Conservation (phyloP, 2,329 filamentous ascomycete genomes). For the Fusarium algeriense region DNA sequence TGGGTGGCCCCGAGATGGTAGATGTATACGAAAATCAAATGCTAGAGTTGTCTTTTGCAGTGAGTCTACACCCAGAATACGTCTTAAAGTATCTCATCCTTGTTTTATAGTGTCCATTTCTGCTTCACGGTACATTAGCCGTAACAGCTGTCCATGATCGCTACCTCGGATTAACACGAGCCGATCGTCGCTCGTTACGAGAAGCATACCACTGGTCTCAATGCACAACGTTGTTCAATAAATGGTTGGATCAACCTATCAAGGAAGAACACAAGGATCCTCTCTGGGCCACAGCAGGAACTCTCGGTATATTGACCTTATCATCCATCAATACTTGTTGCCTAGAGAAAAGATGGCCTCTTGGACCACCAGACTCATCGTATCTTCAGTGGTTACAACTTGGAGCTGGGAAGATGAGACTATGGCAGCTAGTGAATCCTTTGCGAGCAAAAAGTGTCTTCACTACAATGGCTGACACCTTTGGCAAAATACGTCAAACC, state of each 20-base stretch:
- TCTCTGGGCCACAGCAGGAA: neutral
- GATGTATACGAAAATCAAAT: neutral
- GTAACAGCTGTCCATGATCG: neutral
- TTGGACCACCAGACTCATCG: neutral
- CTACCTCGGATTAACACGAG: neutral
- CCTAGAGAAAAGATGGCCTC: neutral
- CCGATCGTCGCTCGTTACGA: neutral
- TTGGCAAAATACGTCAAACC: neutral
- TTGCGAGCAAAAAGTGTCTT: neutral
- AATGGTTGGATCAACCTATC: neutral
- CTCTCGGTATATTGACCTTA: neutral
- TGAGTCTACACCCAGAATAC: fast-evolving
- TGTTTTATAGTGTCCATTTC: neutral
- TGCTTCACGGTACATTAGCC: neutral
- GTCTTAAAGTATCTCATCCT: fast-evolving
- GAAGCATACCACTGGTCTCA: neutral
- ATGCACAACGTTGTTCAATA: neutral
- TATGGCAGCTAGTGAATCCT: neutral
- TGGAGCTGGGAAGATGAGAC: neutral
- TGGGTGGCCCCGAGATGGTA: neutral
- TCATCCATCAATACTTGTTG: fast-evolving
- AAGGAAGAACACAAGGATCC: neutral
- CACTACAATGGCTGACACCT: neutral
- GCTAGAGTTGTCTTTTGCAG: neutral
- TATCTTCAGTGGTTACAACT: neutral